phyloP scores from a whole-genome alignment of 108 stramenopile species.

The Skeletonema marinoi region DNA sequence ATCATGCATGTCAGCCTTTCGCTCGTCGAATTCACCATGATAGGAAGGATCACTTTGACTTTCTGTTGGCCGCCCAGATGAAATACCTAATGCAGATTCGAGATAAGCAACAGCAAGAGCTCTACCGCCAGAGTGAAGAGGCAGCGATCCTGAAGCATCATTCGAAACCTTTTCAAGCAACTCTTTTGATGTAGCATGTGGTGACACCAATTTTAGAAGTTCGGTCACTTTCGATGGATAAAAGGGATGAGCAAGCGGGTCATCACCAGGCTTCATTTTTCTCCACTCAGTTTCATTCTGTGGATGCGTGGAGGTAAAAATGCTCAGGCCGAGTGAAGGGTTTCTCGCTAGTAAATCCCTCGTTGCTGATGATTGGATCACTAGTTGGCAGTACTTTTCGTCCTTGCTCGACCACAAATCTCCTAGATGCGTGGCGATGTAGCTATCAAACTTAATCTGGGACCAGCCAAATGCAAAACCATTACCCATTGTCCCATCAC shows the following conservation, averaged over 20 bases:
- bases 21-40: slow-evolving; percentile 47
- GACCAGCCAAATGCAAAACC: slow-evolving; percentile 66
- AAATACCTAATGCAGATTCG: slow-evolving; percentile 86
- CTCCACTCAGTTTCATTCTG: slow-evolving; percentile 79
- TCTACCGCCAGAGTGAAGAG: slow-evolving; percentile 70
- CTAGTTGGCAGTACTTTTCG: slow-evolving; percentile 65
- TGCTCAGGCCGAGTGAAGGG: slow-evolving; percentile 75
- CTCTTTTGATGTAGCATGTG: slow-evolving; percentile 9
- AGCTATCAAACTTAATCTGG: slow-evolving; percentile 87
- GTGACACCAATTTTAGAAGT: slow-evolving; percentile 67
- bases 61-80: slow-evolving; percentile 60
- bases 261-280: slow-evolving; percentile 53
- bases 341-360: slow-evolving; percentile 72
- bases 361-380: slow-evolving; percentile 68
- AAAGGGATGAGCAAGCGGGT: slow-evolving; percentile 67
- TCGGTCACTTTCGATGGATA: slow-evolving; percentile 71
- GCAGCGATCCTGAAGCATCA: slow-evolving; percentile 38
- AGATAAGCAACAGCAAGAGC: slow-evolving; percentile 82
- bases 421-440: slow-evolving; percentile 79
- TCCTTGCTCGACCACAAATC: slow-evolving; percentile 78
- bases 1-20: slow-evolving; percentile 81
- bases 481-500: slow-evolving; percentile 17
- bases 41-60: slow-evolving; percentile 47
- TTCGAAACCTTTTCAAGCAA: background rate
- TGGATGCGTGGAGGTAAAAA: slow-evolving; percentile 85